These are phyloP conservation scores for Ophiocordyceps polyrhachis-furcata DNA, from an alignment of 2,329 filamentous ascomycete species.

Conservation along the genomic window DNA sequence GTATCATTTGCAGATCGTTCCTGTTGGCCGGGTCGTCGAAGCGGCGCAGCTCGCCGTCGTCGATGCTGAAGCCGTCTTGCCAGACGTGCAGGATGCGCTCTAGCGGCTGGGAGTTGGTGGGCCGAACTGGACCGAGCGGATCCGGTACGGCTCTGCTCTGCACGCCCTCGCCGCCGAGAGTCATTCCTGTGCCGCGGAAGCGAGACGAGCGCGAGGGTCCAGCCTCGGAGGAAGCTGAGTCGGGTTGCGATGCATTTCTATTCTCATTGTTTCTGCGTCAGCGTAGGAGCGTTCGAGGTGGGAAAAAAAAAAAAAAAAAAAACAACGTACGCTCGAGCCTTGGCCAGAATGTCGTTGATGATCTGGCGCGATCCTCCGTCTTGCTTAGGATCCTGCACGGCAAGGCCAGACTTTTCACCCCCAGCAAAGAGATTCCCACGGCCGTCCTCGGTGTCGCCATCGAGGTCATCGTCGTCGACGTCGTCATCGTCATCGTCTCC, in stretches of 20 bases:
- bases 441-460: conserved; percentile 35
- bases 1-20: conserved; percentile 55
- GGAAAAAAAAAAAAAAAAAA: neutral
- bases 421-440: conserved; percentile 60
- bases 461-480: conserved; percentile 27
- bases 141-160: conserved; percentile 52
- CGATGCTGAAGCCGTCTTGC: conserved; percentile 71
- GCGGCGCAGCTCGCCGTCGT: conserved; percentile 58
- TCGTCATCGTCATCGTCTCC: conserved; percentile 40
- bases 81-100: conserved; percentile 60
- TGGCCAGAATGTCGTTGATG: conserved; percentile 44
- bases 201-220: conserved; percentile 28
- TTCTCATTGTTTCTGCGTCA: conserved; percentile 4
- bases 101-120: conserved; percentile 27
- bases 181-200: conserved; percentile 56
- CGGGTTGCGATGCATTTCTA: conserved; percentile 43
- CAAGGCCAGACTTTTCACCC: conserved; percentile 64
- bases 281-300: neutral
- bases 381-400: conserved; percentile 41
- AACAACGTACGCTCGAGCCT: conserved; percentile 36
- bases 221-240: conserved; percentile 24
- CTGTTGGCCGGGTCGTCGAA: conserved; percentile 66
- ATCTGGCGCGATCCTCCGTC: conserved; percentile 32
- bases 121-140: conserved; percentile 20
- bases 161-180: conserved; percentile 59